Base-by-base conservation (phyloP, 441 rosid genomes). In the Populus tomentosa region DNA sequence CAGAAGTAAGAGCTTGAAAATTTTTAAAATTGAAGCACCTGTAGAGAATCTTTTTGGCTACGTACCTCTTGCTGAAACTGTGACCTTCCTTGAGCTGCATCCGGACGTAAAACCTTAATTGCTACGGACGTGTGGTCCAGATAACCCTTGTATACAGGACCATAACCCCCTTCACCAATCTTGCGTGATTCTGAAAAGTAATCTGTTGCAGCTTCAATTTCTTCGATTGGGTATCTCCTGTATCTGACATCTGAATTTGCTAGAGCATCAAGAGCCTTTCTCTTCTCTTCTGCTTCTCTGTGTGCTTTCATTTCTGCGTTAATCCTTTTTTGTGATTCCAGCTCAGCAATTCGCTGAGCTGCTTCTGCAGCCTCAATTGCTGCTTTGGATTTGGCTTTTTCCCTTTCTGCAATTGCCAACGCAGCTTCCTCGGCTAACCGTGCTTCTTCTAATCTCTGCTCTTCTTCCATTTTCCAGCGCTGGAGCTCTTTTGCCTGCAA, bases 91-190 rank as follows among this genome's bases (percentile, higher is more conserved):
- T 95, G 95, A 69, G 92, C 90, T 63, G 32, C 32, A 30, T 30
- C 32, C 32, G 32, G 32, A 30, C 32, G 32, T 30, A 30, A 30
- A 30, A 30, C 93, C 88, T 95, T 95, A 42, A 95, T 89, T 30
- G 98, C 98, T 1, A 93, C 98, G 2, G 88, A 81, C 2, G 98
- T 95, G 75, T 93, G 95, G 77, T 93, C 98, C 36, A 95, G 86
- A 76, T 73, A 42, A 70, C 95, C 84, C 79, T 85, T 90, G 83
- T 88, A 95, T 26, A 95, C 97, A 6, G 99, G 99, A 30, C 99
- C 99, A 77, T 93, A 95, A 32, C 98, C 92, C 1, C 99, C 99
- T 88, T 90, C 98, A 33, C 99, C 99, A 11, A 95, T 90, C 88
- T 92, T 95, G 80, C 81, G 87, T 9, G 84, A 78, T 6, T 82